Base-by-base conservation (phyloP, 805 yeast genomes). In the Candida boidinii region DNA sequence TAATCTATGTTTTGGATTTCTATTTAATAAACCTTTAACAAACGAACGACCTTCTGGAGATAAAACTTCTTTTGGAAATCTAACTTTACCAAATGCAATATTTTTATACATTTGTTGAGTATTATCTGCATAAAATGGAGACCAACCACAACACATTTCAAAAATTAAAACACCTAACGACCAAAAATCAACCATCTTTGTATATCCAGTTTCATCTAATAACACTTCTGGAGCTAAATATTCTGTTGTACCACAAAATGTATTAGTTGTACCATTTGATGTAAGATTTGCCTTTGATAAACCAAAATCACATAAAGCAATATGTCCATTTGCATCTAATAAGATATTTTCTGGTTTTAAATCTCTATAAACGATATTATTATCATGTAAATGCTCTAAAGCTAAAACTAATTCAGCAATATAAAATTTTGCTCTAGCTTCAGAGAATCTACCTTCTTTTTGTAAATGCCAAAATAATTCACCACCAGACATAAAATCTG, bases 121-220 rank as follows among this genome's bases (percentile, higher is more conserved):
- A 57, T 86, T 90, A 42, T 90, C 96, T 18, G 97, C 98, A 51
- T 86, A 92, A 58, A 92, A 92, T 35, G 98, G 98, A 4, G 95
- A 83, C 98, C 97, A 92, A 32, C 98, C 98, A 63, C 97, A 92
- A 59, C 97, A 88, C 98, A 92, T 92, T 63, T 92, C 98, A 59
- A 92, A 92, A 29, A 92, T 87, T 37, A 92, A 66, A 17, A 92
- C 98, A 39, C 98, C 98, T 37, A 92, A 64, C 3, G 97, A 88
- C 98, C 98, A 92, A 49, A 92, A 92, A 58, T 92, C 98, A 39
- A 92, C 98, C 97, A 92, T 90, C 59, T 88, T 87, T 24, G 97
- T 92, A 62, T 92, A 92, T 13, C 98, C 98, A 34, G 84, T 73
- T 58, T 92, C 98, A 61, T 92, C 97, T 34, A 92, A 68, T 45